Evolutionary conservation across 257 asterid genomes (phyloP), one percentile per base, ranked within the genome.

Genomic region (Nicotiana knightiana): DNA sequence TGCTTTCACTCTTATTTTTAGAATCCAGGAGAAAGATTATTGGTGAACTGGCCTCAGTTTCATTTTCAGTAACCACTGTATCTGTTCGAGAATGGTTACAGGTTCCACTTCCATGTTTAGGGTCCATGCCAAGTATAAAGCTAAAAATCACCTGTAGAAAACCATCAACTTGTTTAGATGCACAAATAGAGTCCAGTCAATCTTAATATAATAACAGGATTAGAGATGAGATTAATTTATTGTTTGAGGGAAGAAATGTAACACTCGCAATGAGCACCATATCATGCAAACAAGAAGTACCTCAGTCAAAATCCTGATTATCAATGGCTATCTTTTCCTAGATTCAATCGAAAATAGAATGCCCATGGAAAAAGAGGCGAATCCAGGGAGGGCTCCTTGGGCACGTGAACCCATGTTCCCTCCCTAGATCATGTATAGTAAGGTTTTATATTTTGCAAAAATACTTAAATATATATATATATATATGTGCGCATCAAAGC

Each of bases 71-170:
- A 84, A 82, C 83, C 53, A 68, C 61, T 4, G 77, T 73, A 32
- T 53, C 83, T 67, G 55, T 82, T 76, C 86, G 86, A 39, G 80
- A 54, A 80, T 65, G 77, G 35, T 77, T 64, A 21, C 73, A 73
- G 66, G 67, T 81, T 79, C 81, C 83, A 81, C 68, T 84, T 77
- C 82, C 89, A 85, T 58, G 10, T 48, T 67, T 73, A 65, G 75
- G 28, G 58, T 86, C 90, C 95, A 91, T 94, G 76, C 33, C 88
- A 82, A 85, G 61, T 85, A 85, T 55, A 21, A 76, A 48, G 61
- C 43, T 24, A 43, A 48, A 6, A 21, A 48, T 26, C 43, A 48
- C 79, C 79, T 73, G 61, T 48, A 46, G 16, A 4, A 66, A 48
- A 73, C 26, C 62, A 73, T 73, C 43, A 73, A 73, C 39, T 48